Conservation (phyloP, 169 alveolate species). For the Plasmodium gonderi region DNA sequence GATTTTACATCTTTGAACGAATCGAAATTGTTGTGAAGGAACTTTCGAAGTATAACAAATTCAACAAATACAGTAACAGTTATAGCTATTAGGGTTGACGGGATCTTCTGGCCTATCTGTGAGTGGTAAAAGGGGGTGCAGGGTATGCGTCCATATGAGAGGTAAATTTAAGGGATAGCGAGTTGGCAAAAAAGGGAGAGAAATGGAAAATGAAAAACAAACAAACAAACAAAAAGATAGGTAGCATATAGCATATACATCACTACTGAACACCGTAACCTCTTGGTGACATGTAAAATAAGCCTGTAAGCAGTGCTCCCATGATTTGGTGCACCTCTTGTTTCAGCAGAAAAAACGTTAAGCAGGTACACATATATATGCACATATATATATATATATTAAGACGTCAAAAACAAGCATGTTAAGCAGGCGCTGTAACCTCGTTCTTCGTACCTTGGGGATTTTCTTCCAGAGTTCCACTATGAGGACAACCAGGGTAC, state of each 20-base stretch:
- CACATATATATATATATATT: background rate
- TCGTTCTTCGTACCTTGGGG: conserved; percentile 45
- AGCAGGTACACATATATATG: background rate
- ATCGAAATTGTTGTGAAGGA: conserved; percentile 58
- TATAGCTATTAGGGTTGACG: conserved; percentile 83
- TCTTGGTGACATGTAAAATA: too few species aligned
- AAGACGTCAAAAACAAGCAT: background rate
- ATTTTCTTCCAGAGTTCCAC: conserved; percentile 70
- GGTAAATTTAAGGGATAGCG: background rate
- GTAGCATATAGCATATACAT: background rate
- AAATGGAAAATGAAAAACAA: too few species aligned
- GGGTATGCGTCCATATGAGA: too few species aligned
- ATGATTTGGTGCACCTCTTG: too few species aligned
- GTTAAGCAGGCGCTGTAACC: background rate
- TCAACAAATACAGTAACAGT: conserved; percentile 79
- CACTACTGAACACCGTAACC: too few species aligned
- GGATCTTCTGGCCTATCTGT: conserved; percentile 73
- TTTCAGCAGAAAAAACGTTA: too few species aligned
- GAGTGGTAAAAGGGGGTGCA: background rate
- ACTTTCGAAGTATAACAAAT: conserved; percentile 29
- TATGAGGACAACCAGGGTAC: conserved; percentile 54
- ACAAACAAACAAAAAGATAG: background rate
- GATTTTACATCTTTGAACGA: conserved; percentile 77
- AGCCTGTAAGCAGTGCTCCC: too few species aligned
- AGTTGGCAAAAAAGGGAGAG: background rate